These are phyloP conservation scores for Juglanconis sp. DNA, from an alignment of 2,329 filamentous ascomycete species.

Conservation along the genomic window DNA sequence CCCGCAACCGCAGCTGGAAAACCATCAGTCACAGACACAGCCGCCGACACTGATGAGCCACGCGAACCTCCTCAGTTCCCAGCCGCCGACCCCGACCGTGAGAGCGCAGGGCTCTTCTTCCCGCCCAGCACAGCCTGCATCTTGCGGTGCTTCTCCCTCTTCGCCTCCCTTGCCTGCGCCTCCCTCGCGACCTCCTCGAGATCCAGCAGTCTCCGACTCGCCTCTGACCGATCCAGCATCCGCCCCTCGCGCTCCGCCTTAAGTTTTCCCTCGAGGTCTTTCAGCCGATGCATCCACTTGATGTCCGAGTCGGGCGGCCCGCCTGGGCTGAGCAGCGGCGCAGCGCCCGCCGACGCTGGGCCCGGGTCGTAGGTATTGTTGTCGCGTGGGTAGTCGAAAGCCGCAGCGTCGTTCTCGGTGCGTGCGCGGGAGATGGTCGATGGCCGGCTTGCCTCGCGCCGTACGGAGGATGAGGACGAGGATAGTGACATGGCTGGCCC, in stretches of 20 bases:
- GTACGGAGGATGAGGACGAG: conserved; percentile 18
- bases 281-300: conserved; percentile 79
- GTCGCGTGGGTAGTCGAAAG: conserved; percentile 4
- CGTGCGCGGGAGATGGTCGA: conserved; percentile 31
- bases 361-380: conserved; percentile 8
- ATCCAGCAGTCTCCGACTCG: conserved; percentile 74
- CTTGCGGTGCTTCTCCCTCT: conserved; percentile 18
- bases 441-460: conserved; percentile 22
- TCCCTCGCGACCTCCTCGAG: conserved; percentile 59
- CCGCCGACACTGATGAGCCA: not conserved
- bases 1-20: not conserved
- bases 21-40: not conserved
- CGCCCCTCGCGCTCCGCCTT: conserved; percentile 87
- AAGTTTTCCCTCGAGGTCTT: conserved; percentile 82
- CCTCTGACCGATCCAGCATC: conserved; percentile 78
- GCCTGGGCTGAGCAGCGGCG: conserved; percentile 30
- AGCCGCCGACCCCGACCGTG: not conserved
- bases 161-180: conserved; percentile 23
- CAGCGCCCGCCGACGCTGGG: conserved; percentile 22
- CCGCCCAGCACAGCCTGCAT: conserved; percentile 9
- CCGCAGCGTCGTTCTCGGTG: conserved; percentile 19
- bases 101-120: not conserved
- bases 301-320: conserved; percentile 49
- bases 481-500: conserved; percentile 9
- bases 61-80: conserved; percentile 5